A percentile compares a stretch with the other conserved stretches of the same genome.
phyloP scores from a whole-genome alignment of 2,329 filamentous ascomycete species.

The Aspergillus sp. region DNA sequence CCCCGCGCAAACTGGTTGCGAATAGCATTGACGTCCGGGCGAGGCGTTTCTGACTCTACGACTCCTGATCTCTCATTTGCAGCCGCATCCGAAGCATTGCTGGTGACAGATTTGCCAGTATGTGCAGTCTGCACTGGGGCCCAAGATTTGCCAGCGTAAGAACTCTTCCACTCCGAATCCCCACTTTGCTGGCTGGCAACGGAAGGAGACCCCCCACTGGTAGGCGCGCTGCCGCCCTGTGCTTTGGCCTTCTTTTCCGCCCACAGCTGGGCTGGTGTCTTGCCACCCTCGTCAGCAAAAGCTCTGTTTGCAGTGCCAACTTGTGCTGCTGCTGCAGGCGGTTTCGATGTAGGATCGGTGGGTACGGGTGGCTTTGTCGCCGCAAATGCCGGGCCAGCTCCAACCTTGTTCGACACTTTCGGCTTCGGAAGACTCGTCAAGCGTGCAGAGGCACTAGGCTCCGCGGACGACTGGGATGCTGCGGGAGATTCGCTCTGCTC shows the following conservation, averaged over 20 bases:
- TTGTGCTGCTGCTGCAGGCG: constrained; percentile 48
- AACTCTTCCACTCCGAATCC: constrained; percentile 74
- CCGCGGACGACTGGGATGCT: constrained; percentile 49
- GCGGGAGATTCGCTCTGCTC: constrained; percentile 9
- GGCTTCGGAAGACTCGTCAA: constrained; percentile 86
- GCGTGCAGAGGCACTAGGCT: constrained; percentile 64
- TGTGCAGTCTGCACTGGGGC: constrained; percentile 67
- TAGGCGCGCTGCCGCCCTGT: constrained; percentile 37
- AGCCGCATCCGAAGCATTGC: constrained; percentile 52
- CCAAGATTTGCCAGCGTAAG: constrained; percentile 86
- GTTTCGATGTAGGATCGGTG: constrained; percentile 52
- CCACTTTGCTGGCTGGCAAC: constrained; percentile 60
- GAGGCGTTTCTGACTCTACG: constrained; percentile 45
- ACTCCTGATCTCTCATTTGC: constrained; percentile 40
- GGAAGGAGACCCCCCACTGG: constrained; percentile 29
- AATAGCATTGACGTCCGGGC: constrained; percentile 63
- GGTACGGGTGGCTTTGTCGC: constrained; percentile 87
- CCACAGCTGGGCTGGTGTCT: constrained; percentile 95
- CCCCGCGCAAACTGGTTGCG: constrained; percentile 75
- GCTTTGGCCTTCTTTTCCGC: constrained; percentile 91
- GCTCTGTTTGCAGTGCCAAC: constrained; percentile 79
- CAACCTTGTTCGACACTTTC: constrained; percentile 87
- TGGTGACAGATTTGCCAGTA: constrained; percentile 55
- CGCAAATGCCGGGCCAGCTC: constrained; percentile 60
- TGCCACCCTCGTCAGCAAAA: constrained; percentile 89